Evolutionary conservation across 306 rosid species (phyloP).

Genomic region (Gastrolobium bilobum): DNA sequence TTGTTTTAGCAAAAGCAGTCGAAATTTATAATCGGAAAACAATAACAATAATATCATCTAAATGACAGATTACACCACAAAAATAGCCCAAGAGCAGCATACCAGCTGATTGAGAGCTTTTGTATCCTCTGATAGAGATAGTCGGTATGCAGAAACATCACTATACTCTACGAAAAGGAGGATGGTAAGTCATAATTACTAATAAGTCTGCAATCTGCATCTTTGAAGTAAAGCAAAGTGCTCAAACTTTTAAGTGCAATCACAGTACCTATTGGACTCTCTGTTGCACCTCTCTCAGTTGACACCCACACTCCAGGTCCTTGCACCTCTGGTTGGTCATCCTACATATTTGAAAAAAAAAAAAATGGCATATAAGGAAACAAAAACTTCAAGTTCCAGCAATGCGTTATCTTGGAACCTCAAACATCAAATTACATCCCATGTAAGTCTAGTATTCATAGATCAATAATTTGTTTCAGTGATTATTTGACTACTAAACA

Average conservation of each 20-base stretch:
- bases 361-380: constrained; percentile 18
- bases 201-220: constrained; percentile 8
- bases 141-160: constrained; percentile 91
- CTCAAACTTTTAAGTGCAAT: constrained; percentile 16
- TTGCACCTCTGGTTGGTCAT: constrained; percentile 95
- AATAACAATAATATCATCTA: background rate
- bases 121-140: constrained; percentile 96
- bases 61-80: constrained; percentile 18
- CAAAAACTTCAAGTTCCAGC: constrained; percentile 19
- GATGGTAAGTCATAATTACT: background rate
- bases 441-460: constrained; percentile 21
- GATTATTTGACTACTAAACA: constrained; percentile 18
- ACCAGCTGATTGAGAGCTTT: constrained; percentile 98
- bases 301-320: constrained; percentile 96
- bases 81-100: constrained; percentile 46
- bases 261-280: constrained; percentile 84
- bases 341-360: constrained; percentile 59
- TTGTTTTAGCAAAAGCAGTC: constrained; percentile 40
- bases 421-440: constrained; percentile 27
- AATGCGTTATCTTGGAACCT: constrained; percentile 33
- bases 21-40: constrained; percentile 15
- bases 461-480: constrained; percentile 28
- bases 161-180: constrained; percentile 74
- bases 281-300: constrained; percentile 85
- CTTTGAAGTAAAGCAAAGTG: constrained; percentile 32